Percentiles rank a stretch among this genome's conserved stretches.
Conservation (phyloP, 306 rosid species). For the Alnus rubra region DNA sequence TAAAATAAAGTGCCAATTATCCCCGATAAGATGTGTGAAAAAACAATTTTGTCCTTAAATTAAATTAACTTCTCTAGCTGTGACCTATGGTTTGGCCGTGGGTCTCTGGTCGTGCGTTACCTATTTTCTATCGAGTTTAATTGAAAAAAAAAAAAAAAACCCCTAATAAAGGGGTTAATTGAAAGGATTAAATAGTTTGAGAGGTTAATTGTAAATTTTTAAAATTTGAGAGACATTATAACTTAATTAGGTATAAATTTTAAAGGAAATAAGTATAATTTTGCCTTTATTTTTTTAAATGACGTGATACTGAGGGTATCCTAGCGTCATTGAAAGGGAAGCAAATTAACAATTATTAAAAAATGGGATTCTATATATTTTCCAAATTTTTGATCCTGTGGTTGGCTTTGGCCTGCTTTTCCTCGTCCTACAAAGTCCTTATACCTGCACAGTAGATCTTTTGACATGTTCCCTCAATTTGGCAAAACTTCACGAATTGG, state of each 20-base stretch:
- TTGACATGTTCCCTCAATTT: slow-evolving; percentile 32
- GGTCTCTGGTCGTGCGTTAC: background rate
- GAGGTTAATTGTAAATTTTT: no score
- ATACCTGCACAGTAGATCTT: slow-evolving; percentile 21
- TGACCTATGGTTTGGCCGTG: background rate
- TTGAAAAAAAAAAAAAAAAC: no score
- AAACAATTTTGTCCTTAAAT: no score
- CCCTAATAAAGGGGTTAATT: no score
- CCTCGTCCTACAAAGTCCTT: slow-evolving; percentile 21
- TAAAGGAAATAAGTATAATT: no score
- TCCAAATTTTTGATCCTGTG: background rate
- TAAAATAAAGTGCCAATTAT: no score
- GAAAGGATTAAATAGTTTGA: no score
- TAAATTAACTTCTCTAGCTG: no score
- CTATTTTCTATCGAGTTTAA: no score
- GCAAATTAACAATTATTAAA: slow-evolving; percentile 20
- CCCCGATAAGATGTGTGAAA: no score
- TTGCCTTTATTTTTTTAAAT: background rate
- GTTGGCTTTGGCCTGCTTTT: background rate
- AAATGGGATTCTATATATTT: background rate
- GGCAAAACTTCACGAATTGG: slow-evolving; percentile 12
- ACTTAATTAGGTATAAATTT: no score
- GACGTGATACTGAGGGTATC: slow-evolving; percentile 28
- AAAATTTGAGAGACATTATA: no score
- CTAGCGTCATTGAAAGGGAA: slow-evolving; percentile 37